phyloP scores from a whole-genome alignment of 2,329 filamentous ascomycete genomes.

The Phialophora macrospora region DNA sequence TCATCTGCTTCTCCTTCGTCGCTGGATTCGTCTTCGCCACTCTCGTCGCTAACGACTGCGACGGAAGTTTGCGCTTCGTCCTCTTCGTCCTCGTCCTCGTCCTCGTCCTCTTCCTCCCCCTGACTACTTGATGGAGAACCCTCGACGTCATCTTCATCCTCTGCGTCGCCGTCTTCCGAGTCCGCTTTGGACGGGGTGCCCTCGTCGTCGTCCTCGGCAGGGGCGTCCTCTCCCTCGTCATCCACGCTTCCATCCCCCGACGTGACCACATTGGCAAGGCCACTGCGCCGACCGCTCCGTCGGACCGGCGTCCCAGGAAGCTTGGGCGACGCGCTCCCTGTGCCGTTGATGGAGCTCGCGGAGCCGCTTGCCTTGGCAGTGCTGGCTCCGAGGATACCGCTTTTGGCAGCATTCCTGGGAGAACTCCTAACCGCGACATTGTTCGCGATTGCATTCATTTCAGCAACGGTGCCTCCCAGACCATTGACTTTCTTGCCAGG shows the following conservation, averaged over 20 bases:
- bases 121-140: slow-evolving; percentile 4
- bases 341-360: slow-evolving; percentile 24
- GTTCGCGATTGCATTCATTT: slow-evolving; percentile 2
- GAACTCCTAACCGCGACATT: slow-evolving; percentile 35
- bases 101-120: background rate
- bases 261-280: slow-evolving; percentile 28
- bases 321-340: slow-evolving; percentile 23
- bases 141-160: slow-evolving; percentile 26
- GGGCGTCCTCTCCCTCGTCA: slow-evolving; percentile 11
- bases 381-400: background rate
- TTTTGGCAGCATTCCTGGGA: slow-evolving; percentile 31
- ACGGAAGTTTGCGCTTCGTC: slow-evolving; percentile 1
- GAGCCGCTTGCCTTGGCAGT: slow-evolving; percentile 15
- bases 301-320: slow-evolving; percentile 31
- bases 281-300: slow-evolving; percentile 36
- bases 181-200: slow-evolving; percentile 28
- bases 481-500: slow-evolving; percentile 22
- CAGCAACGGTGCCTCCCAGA: background rate
- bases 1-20: slow-evolving; percentile 17
- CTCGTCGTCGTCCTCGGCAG: slow-evolving; percentile 16
- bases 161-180: slow-evolving; percentile 21
- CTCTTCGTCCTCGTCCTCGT: slow-evolving; percentile 9
- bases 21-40: slow-evolving; percentile 24
- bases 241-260: slow-evolving; percentile 14
- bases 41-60: slow-evolving; percentile 16